Percentiles rank a stretch among this genome's conserved stretches.
phyloP scores from a whole-genome alignment of 257 asterid species.

The Misopates orontium region DNA sequence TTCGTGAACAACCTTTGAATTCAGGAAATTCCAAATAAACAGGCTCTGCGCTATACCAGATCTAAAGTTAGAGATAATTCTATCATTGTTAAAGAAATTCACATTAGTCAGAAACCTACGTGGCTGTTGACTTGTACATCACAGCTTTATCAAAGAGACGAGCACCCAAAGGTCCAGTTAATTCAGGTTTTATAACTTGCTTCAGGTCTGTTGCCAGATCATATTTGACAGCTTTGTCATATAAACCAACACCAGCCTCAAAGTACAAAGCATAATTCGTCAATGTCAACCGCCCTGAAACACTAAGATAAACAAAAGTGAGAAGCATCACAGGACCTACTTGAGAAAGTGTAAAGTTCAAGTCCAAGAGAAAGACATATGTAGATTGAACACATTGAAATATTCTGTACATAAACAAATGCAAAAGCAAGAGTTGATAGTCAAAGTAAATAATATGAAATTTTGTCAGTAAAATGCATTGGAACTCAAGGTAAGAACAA shows the following conservation, averaged over 20 bases:
- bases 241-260: slow-evolving; percentile 81
- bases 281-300: slow-evolving; percentile 86
- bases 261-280: slow-evolving; percentile 83
- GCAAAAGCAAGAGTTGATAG: slow-evolving; percentile 14
- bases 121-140: slow-evolving; percentile 82
- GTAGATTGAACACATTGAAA: slow-evolving; percentile 14
- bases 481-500: background rate
- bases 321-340: slow-evolving; percentile 19
- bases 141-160: slow-evolving; percentile 94
- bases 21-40: slow-evolving; percentile 92
- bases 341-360: slow-evolving; percentile 18
- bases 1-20: slow-evolving; percentile 83
- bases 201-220: slow-evolving; percentile 74
- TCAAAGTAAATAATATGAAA: background rate
- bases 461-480: background rate
- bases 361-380: background rate
- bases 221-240: slow-evolving; percentile 83
- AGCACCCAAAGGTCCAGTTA: slow-evolving; percentile 96
- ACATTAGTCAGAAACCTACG: slow-evolving; percentile 54
- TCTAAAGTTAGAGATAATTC: slow-evolving; percentile 34
- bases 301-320: slow-evolving; percentile 23
- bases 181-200: slow-evolving; percentile 84
- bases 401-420: background rate
- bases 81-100: slow-evolving; percentile 8
- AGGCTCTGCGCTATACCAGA: slow-evolving; percentile 70